Evolutionary conservation across 306 rosid species (phyloP).

Genomic region (Medicago arabica): DNA sequence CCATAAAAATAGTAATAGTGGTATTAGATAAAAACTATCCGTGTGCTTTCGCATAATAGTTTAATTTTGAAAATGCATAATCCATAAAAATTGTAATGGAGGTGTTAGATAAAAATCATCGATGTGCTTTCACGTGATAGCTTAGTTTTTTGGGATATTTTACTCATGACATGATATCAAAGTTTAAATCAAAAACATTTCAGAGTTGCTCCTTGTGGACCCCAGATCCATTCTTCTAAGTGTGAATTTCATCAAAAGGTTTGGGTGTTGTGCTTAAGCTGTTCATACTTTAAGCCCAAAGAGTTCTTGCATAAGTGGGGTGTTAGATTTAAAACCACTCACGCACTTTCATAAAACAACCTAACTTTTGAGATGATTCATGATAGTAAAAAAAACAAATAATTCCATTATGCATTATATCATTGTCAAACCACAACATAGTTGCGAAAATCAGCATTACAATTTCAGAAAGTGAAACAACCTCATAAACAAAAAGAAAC

Average conservation of each 20-base stretch:
- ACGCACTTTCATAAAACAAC: neutral
- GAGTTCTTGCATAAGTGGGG: slow-evolving; percentile 1
- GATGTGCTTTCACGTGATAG: neutral
- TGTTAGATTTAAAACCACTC: slow-evolving; percentile 8
- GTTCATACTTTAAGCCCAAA: neutral
- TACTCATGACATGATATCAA: slow-evolving; percentile 1
- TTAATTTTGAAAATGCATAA: slow-evolving; percentile 28
- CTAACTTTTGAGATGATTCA: neutral
- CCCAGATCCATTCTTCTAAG: slow-evolving; percentile 1
- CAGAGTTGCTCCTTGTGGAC: slow-evolving; percentile 1
- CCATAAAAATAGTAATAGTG: slow-evolving; percentile 2
- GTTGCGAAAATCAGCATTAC: slow-evolving; percentile 27
- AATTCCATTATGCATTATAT: slow-evolving; percentile 24
- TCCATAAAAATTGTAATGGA: slow-evolving; percentile 3
- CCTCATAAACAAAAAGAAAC: slow-evolving; percentile 20
- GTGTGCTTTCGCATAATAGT: neutral
- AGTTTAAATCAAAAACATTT: neutral
- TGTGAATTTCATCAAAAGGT: neutral
- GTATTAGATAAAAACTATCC: slow-evolving; percentile 6
- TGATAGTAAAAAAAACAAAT: slow-evolving; percentile 15
- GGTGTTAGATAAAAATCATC: slow-evolving; percentile 8
- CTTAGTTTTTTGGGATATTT: slow-evolving; percentile 3
- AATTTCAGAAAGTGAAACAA: slow-evolving; percentile 25
- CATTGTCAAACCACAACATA: slow-evolving; percentile 27
- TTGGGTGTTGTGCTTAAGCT: slow-evolving; percentile 15